Percentiles rank a stretch among this genome's conserved stretches.
Evolutionary conservation across 495 filamentous ascomycete species (phyloP).

Genomic region (Monascus purpureus): DNA sequence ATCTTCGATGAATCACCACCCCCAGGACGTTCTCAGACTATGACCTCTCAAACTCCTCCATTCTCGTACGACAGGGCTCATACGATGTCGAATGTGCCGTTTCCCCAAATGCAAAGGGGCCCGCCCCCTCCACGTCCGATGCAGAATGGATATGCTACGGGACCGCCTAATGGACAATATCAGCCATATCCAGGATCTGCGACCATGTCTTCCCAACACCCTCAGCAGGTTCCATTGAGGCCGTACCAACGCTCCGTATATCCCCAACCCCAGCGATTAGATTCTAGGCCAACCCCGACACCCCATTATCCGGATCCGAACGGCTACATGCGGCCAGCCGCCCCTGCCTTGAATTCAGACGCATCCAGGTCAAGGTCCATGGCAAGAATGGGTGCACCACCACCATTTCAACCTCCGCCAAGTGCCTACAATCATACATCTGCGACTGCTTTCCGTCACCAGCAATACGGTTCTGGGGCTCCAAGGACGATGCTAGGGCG

Average conservation of each 20-base stretch:
- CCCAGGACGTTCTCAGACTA: constrained; percentile 75
- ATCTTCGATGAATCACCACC: constrained; percentile 87
- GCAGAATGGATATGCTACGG: constrained; percentile 30
- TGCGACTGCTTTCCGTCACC: constrained; percentile 60
- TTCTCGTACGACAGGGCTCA: constrained; percentile 57
- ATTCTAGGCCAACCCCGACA: constrained; percentile 50
- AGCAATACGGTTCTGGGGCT: constrained; percentile 46
- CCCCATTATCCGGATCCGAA: constrained; percentile 39
- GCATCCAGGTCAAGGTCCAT: constrained; percentile 85
- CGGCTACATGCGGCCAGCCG: constrained; percentile 33
- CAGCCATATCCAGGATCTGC: constrained; percentile 36
- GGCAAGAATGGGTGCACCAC: constrained; percentile 53
- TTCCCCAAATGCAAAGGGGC: constrained; percentile 30
- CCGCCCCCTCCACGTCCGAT: constrained; percentile 45
- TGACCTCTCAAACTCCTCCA: constrained; percentile 55
- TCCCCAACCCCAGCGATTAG: constrained; percentile 52
- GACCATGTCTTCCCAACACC: constrained; percentile 43
- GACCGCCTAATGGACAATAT: constrained; percentile 26
- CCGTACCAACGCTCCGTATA: constrained; percentile 49
- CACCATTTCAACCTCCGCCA: constrained; percentile 49
- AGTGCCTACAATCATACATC: constrained; percentile 53
- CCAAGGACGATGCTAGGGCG: constrained; percentile 83
- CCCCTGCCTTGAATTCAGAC: constrained; percentile 70
- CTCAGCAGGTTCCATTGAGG: constrained; percentile 51
- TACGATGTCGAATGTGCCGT: constrained; percentile 59